Evolutionary conservation across 1,139 yeast genomes (phyloP).

Genomic region (Hemisphaericaspora lyxosophila): DNA sequence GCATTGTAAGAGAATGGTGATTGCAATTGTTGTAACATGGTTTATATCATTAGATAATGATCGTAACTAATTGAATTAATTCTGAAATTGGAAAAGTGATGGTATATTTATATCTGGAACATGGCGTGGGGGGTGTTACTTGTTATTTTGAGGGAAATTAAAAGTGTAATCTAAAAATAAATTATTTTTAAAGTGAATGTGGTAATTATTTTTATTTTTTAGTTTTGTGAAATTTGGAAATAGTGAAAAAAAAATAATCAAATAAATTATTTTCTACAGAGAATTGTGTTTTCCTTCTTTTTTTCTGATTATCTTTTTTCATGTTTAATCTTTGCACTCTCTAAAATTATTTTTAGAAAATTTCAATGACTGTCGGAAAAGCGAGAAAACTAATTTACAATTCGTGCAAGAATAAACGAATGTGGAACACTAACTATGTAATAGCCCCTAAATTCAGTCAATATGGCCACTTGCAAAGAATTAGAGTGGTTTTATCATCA

Average conservation of each 20-base stretch:
- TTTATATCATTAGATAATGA: constrained; percentile 1
- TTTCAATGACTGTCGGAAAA: no score
- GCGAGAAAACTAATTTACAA: no score
- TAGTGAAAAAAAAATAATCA: background rate
- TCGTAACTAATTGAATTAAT: constrained; percentile 16
- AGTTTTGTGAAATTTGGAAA: background rate
- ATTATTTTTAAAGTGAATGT: background rate
- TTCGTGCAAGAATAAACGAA: no score
- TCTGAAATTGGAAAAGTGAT: constrained; percentile 22
- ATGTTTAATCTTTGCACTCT: no score
- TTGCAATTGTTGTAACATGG: constrained; percentile 9
- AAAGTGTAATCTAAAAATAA: background rate
- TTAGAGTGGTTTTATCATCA: no score
- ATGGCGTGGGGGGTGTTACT: background rate
- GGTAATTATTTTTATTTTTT: no score
- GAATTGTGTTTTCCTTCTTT: background rate
- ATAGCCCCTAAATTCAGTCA: no score
- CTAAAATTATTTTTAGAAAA: background rate
- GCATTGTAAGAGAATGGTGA: constrained; percentile 10
- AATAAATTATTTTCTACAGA: background rate
- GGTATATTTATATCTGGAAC: constrained; percentile 1
- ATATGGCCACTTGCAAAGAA: no score
- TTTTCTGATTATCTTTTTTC: no score
- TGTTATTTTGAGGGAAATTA: background rate
- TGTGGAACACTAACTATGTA: no score